phyloP scores from a whole-genome alignment of 768 basidiomycete genomes.

The Phlegmacium glaucopus region DNA sequence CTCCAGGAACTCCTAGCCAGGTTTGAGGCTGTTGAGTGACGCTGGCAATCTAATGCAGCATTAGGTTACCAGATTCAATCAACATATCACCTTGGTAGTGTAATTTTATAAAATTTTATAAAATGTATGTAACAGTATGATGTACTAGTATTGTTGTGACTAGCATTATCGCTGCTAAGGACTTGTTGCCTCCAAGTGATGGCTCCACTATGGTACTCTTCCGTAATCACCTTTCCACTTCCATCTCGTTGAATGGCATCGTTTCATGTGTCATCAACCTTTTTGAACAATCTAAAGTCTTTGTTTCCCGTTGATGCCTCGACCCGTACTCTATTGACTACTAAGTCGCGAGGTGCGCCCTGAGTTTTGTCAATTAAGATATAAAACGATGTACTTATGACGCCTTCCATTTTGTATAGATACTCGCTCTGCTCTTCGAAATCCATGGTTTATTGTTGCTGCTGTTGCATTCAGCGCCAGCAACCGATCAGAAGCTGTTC shows the following conservation, averaged over 20 bases:
- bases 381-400: too few species aligned
- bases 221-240: too few species aligned
- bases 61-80: constrained; percentile 24
- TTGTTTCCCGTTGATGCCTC: constrained; percentile 44
- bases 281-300: constrained; percentile 42
- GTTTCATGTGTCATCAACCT: constrained; percentile 35
- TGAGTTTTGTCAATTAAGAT: neutral
- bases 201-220: too few species aligned
- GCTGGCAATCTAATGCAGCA: constrained; percentile 16
- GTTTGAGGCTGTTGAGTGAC: constrained; percentile 23
- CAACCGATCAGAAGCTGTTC: constrained; percentile 58
- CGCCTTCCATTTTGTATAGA: too few species aligned
- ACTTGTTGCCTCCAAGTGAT: too few species aligned
- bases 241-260: too few species aligned
- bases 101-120: neutral
- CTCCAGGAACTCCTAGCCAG: neutral
- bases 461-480: constrained; percentile 55
- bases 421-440: constrained; percentile 17
- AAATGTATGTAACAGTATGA: too few species aligned
- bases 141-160: too few species aligned
- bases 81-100: constrained; percentile 9
- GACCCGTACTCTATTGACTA: neutral
- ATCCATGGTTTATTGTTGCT: constrained; percentile 60
- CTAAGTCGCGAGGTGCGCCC: neutral
- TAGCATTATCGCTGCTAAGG: too few species aligned